Conservation (phyloP, 2,329 filamentous ascomycete species). For the Colletotrichum gloeosporioides region DNA sequence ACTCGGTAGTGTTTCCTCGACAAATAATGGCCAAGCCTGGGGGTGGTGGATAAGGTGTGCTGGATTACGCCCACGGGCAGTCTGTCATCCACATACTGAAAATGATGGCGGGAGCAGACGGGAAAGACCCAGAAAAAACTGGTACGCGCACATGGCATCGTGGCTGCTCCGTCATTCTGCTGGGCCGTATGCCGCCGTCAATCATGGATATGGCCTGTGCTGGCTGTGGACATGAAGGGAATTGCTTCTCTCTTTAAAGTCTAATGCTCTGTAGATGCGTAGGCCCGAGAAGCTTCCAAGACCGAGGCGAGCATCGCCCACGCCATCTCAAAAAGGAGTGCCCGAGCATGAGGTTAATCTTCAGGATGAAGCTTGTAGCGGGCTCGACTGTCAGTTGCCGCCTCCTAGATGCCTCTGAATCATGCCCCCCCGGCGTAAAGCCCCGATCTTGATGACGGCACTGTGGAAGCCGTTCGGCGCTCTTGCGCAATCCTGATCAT, state of each 20-base stretch:
- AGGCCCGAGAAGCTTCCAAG: background rate
- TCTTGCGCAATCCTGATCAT: background rate
- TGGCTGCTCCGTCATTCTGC: background rate
- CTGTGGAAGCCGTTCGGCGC: background rate
- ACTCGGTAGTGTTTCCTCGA: conserved; percentile 22
- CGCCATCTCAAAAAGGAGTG: background rate
- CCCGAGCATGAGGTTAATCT: background rate
- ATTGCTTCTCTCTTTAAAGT: background rate
- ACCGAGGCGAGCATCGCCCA: background rate
- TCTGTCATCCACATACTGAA: background rate
- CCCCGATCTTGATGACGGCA: background rate
- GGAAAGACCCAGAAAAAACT: conserved; percentile 5
- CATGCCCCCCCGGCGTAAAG: background rate
- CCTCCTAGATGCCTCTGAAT: background rate
- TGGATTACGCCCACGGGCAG: background rate
- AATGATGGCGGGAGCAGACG: background rate
- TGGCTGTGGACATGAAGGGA: background rate
- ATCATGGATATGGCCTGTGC: background rate
- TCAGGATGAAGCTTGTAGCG: conserved; percentile 6
- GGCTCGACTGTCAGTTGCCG: background rate
- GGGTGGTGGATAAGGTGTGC: background rate
- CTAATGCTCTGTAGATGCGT: background rate
- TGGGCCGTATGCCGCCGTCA: background rate
- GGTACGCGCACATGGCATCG: conserved; percentile 15
- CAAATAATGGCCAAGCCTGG: conserved; percentile 13